Evolutionary conservation across 768 basidiomycete species (phyloP).

Genomic region (Psilocybe cubensis): DNA sequence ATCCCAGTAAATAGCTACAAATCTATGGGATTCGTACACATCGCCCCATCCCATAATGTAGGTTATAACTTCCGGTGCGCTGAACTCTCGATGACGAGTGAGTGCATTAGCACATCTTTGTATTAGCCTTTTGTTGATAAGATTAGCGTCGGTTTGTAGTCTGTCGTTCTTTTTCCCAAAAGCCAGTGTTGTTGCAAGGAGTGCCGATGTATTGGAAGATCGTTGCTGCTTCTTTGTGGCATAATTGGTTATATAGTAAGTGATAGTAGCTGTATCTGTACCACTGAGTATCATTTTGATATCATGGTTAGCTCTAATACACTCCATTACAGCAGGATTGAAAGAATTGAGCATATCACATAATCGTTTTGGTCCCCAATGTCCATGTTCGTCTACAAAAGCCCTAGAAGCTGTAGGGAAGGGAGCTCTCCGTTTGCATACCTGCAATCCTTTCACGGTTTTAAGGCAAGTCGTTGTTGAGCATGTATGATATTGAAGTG

Average conservation of each 20-base stretch:
- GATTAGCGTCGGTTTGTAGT: conserved; percentile 7
- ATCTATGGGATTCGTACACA: conserved; percentile 37
- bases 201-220: background rate
- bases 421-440: background rate
- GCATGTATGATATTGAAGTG: background rate
- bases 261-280: background rate
- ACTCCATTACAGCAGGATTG: background rate
- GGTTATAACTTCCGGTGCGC: conserved; percentile 37
- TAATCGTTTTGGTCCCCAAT: background rate
- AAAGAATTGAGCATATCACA: background rate
- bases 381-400: background rate
- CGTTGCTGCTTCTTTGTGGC: background rate
- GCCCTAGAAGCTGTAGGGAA: background rate
- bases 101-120: conserved; percentile 34
- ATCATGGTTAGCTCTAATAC: background rate
- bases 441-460: background rate
- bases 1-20: conserved; percentile 36
- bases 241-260: background rate
- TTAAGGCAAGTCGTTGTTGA: background rate
- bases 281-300: background rate
- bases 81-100: conserved; percentile 36
- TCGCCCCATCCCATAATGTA: conserved; percentile 49
- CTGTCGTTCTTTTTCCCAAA: background rate
- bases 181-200: background rate
- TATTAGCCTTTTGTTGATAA: conserved; percentile 30